Conservation (phyloP, 108 stramenopile species). For the Stephanodiscus minutulus region DNA sequence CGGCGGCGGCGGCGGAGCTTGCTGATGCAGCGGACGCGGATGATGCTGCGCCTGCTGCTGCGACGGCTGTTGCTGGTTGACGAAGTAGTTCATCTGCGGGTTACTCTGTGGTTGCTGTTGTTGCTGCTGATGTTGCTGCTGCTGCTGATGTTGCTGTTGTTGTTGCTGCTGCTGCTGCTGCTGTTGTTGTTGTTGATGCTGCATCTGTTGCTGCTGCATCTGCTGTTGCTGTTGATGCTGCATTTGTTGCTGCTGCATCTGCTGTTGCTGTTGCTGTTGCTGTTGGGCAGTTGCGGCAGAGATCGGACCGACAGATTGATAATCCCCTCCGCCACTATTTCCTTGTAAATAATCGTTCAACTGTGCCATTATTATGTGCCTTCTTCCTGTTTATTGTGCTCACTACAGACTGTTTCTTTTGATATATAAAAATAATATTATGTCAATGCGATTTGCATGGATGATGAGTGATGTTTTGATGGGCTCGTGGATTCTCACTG, state of each 20-base stretch:
- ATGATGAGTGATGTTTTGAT: too few species aligned
- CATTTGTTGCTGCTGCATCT: neutral
- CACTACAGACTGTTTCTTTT: too few species aligned
- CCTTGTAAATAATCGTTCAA: neutral
- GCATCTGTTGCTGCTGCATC: neutral
- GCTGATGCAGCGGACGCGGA: constrained; percentile 7
- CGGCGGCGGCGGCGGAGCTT: neutral
- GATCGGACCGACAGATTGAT: neutral
- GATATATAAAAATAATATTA: too few species aligned
- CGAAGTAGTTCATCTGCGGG: neutral
- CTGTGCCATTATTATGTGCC: neutral
- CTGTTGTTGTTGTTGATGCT: neutral
- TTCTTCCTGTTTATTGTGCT: neutral
- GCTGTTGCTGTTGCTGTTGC: neutral
- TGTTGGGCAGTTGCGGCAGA: neutral
- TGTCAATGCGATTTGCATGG: too few species aligned
- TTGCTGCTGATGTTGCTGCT: constrained; percentile 24
- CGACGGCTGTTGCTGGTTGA: constrained; percentile 3
- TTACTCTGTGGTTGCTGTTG: constrained; percentile 1
- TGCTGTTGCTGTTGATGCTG: neutral
- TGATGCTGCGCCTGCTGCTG: neutral
- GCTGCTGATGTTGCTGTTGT: neutral
- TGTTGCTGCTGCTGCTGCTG: neutral
- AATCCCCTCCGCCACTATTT: neutral
- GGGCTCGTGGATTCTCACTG: neutral